Base-by-base conservation (phyloP, 2,329 filamentous ascomycete genomes). In the Colletotrichum sp. region DNA sequence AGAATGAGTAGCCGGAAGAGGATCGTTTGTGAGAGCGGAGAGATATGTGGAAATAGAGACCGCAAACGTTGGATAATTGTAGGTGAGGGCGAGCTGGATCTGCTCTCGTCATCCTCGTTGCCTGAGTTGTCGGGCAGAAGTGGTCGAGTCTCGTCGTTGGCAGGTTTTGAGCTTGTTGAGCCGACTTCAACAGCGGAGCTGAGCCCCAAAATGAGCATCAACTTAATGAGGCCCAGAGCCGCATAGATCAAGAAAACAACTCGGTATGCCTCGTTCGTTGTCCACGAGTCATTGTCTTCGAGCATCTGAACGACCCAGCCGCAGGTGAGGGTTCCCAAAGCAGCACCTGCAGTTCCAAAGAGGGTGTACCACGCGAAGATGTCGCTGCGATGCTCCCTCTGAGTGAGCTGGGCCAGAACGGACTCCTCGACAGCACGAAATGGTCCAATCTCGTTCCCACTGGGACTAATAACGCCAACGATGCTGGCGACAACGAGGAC, bases 321-420 rank as follows among this genome's bases (percentile, higher is more conserved):
- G 70, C 89, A 89, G 0, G 85, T 83, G 60, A 92, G 83, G 75
- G 91, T 88, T 2, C 93, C 93, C 18, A 90, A 85, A 0, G 93
- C 92, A 1, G 89, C 87, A 0, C 93, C 93, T 0, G 90, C 88
- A 1, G 87, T 89, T 4, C 93, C 93, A 2, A 87, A 81, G 8
- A 93, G 84, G 8, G 85, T 89, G 78, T 93, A 93, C 91, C 91
- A 93, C 5, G 91, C 91, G 76, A 90, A 93, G 32, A 93, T 85
- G 79, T 93, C 90, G 72, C 87, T 86, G 60, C 91, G 82, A 5
- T 84, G 83, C 3, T 83, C 81, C 6, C 85, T 78, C 1, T 83
- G 80, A 0, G 89, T 91, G 5, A 93, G 83, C 56, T 92, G 90
- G 5, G 91, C 90, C 3, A 93, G 83, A 7, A 89, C 88, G 18